Evolutionary conservation across 1,139 yeast species (phyloP).

Genomic region (Pichia sp.): DNA sequence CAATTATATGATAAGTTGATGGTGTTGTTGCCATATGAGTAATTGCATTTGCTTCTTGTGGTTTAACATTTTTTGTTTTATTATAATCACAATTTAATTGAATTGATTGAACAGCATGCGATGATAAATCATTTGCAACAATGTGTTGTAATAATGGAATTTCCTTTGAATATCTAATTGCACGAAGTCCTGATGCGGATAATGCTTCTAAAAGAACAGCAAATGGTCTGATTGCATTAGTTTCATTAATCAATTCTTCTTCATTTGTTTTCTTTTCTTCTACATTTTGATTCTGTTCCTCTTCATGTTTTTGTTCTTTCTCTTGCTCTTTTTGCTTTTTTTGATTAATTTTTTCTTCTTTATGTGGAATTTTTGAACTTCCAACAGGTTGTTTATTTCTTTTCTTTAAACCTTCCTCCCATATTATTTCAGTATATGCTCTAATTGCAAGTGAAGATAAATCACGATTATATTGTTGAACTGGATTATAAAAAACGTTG

Average conservation of each 20-base stretch:
- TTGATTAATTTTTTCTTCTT: conserved; percentile 21
- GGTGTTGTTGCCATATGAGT: conserved; percentile 57
- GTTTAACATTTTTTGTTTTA: conserved; percentile 46
- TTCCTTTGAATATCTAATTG: conserved; percentile 88
- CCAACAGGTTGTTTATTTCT: conserved; percentile 25
- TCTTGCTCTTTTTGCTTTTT: too few species aligned
- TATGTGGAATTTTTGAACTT: conserved; percentile 15
- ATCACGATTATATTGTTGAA: conserved; percentile 94
- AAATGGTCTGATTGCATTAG: conserved; percentile 16
- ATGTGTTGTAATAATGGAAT: conserved; percentile 65
- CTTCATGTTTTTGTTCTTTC: conserved; percentile 18
- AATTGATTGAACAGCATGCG: conserved; percentile 83
- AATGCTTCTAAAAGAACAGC: conserved; percentile 77
- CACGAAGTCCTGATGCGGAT: conserved; percentile 91
- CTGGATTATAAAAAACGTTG: conserved; percentile 89
- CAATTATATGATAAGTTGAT: conserved; percentile 65
- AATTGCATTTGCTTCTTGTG: conserved; percentile 85
- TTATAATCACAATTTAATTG: conserved; percentile 65
- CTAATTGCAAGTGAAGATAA: conserved; percentile 76
- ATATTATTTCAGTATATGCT: conserved; percentile 69
- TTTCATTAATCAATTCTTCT: neutral
- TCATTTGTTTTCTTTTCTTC: conserved; percentile 8
- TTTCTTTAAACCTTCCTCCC: conserved; percentile 31
- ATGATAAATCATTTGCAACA: conserved; percentile 82
- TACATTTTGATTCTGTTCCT: conserved; percentile 11